A percentile compares a stretch with the other conserved stretches of the same genome.
Conservation (phyloP, 768 basidiomycete species). For the Suillus lakei region DNA sequence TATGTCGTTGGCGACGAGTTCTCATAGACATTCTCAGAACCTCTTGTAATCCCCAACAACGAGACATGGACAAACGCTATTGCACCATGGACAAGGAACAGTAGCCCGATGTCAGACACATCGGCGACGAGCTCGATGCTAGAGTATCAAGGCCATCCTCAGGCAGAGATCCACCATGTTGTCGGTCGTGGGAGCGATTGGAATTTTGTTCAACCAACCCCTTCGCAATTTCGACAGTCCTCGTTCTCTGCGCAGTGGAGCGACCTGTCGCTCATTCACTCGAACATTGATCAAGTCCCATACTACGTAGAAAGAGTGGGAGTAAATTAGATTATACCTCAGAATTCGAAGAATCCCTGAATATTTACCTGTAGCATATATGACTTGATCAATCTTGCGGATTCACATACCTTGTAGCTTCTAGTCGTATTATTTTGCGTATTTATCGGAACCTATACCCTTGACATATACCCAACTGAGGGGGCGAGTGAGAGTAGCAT, state of each 20-base stretch:
- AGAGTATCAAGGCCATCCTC: not conserved
- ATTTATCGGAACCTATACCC: not conserved
- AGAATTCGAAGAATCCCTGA: not conserved
- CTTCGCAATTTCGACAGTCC: not conserved
- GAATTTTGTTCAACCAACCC: constrained; percentile 6
- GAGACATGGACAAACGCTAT: constrained; percentile 4
- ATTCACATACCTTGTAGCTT: not conserved
- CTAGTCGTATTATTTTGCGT: not conserved
- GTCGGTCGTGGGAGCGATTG: not conserved
- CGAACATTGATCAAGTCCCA: not conserved
- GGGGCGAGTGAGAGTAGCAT: not conserved
- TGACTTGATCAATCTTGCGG: not conserved
- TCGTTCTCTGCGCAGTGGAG: not conserved
- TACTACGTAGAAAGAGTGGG: constrained; percentile 1
- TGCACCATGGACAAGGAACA: not conserved
- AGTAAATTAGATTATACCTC: not conserved
- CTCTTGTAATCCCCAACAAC: not conserved
- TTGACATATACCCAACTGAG: not conserved
- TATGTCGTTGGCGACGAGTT: not conserved
- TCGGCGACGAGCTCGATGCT: constrained; percentile 4
- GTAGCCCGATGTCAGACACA: constrained; percentile 4
- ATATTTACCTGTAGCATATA: not conserved
- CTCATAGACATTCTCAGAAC: not conserved
- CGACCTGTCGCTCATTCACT: not conserved
- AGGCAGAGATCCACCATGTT: not conserved